A percentile compares a stretch with the other conserved stretches of the same genome.
Conservation (phyloP, 768 basidiomycete species). For the Coprinopsis sp. region DNA sequence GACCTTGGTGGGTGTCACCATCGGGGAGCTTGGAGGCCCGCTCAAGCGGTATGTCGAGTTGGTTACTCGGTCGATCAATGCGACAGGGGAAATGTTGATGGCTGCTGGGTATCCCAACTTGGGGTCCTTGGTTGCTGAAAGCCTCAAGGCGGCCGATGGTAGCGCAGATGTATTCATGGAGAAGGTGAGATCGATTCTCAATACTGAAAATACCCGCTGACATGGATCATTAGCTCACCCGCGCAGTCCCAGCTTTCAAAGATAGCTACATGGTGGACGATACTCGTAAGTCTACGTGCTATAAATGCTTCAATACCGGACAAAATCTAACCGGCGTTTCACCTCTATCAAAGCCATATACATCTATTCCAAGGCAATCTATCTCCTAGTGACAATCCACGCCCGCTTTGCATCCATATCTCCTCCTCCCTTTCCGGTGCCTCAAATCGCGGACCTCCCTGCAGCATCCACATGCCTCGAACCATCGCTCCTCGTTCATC, state of each 20-base stretch:
- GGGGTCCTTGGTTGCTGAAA: conserved; percentile 69
- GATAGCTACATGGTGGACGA: conserved; percentile 70
- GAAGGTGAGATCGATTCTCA: conserved; percentile 40
- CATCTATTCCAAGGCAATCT: conserved; percentile 87
- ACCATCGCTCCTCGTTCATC: conserved; percentile 75
- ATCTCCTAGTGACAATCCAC: conserved; percentile 66
- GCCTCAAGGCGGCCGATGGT: conserved; percentile 45
- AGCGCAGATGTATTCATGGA: conserved; percentile 56
- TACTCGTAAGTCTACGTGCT: conserved; percentile 47
- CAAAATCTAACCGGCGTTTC: background rate
- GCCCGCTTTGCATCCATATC: conserved; percentile 59
- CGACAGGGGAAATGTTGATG: conserved; percentile 67
- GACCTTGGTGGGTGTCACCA: conserved; percentile 58
- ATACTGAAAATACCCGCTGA: background rate
- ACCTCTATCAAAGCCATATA: conserved; percentile 57
- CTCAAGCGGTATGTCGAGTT: conserved; percentile 69
- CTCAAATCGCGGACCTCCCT: conserved; percentile 53
- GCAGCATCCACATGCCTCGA: conserved; percentile 80
- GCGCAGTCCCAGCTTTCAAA: conserved; percentile 74
- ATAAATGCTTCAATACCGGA: conserved; percentile 3
- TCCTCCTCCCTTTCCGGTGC: conserved; percentile 56
- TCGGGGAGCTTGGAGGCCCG: conserved; percentile 75
- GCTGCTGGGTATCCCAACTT: conserved; percentile 61
- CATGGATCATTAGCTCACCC: conserved; percentile 50
- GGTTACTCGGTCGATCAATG: conserved; percentile 57